phyloP scores from a whole-genome alignment of 2,329 filamentous ascomycete species.

The Aspergillus pseudotamarii region DNA sequence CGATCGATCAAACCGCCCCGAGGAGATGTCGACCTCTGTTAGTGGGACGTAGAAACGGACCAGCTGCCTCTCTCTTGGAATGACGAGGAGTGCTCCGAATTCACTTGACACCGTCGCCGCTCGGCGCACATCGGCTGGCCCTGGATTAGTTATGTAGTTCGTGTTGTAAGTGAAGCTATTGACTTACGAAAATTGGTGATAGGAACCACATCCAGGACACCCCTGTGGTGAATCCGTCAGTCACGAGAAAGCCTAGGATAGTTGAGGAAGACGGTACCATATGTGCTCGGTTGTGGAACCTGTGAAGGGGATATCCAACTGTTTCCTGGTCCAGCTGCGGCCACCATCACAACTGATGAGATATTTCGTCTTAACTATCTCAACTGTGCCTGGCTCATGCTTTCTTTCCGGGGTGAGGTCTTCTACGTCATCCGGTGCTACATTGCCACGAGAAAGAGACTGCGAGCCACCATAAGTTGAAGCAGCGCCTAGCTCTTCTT shows the following conservation, averaged over 20 bases:
- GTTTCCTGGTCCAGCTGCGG: constrained; percentile 63
- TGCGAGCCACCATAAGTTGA: constrained; percentile 43
- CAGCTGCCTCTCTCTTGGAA: constrained; percentile 58
- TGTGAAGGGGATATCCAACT: constrained; percentile 58
- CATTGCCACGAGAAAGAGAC: constrained; percentile 63
- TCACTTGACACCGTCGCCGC: constrained; percentile 56
- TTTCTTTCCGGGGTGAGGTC: constrained; percentile 46
- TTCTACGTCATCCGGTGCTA: constrained; percentile 60
- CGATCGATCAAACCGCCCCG: constrained; percentile 8
- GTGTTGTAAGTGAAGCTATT: neutral
- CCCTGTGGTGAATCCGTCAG: constrained; percentile 22
- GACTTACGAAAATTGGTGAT: constrained; percentile 55
- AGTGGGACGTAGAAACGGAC: constrained; percentile 16
- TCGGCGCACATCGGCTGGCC: constrained; percentile 56
- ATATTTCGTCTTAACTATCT: constrained; percentile 58
- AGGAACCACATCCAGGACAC: constrained; percentile 53
- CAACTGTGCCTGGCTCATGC: constrained; percentile 30
- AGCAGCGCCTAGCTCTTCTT: constrained; percentile 56
- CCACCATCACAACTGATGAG: constrained; percentile 69
- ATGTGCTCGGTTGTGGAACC: constrained; percentile 52
- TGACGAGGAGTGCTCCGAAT: constrained; percentile 63
- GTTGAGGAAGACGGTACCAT: constrained; percentile 22
- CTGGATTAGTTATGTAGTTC: constrained; percentile 10
- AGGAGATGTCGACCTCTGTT: constrained; percentile 1
- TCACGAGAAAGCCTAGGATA: neutral